Base-by-base conservation (phyloP, 1,139 yeast species). In the Magnusiomyces paraingens region DNA sequence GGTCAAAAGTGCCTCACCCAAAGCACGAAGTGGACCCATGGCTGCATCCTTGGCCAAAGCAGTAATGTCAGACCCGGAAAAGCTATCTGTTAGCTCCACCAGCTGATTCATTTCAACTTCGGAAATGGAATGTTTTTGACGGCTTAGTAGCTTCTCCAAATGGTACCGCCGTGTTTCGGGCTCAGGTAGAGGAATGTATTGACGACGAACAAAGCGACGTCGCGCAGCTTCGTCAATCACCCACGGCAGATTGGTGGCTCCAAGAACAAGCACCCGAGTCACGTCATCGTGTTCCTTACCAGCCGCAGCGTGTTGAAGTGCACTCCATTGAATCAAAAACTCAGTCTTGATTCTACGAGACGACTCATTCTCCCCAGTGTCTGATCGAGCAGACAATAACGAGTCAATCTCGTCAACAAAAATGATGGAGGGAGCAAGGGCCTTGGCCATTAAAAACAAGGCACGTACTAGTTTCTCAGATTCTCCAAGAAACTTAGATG, bases 191-290 rank as follows among this genome's bases (percentile, higher is more conserved):
- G 99, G 99, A 54, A 93, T 93, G 69, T 93, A 91, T 67, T 90
- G 97, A 54, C 98, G 75, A 60, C 96, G 79, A 4, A 88, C 96
- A 72, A 93, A 93, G 62, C 99, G 79, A 67, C 99, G 79, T 64
- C 99, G 76, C 0, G 99, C 99, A 2, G 99, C 99, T 67, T 94
- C 99, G 70, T 93, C 99, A 58, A 93, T 91, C 2, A 90, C 86
- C 99, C 99, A 93, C 0, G 99, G 99, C 60, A 93, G 71, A 67
- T 93, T 93, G 0, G 99, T 93, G 1, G 99, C 99, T 0, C 98
- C 99, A 43, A 93, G 73, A 2, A 93, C 96, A 36, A 93, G 76
- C 2, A 93, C 99, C 54, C 98, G 74, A 58, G 82, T 83, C 38
- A 81, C 78, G 60, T 81, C 85, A 45, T 79, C 85, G 52, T 61